Percentiles rank a stretch among this genome's conserved stretches.
phyloP scores from a whole-genome alignment of 2,329 filamentous ascomycete species.

The Ascochyta fabae region DNA sequence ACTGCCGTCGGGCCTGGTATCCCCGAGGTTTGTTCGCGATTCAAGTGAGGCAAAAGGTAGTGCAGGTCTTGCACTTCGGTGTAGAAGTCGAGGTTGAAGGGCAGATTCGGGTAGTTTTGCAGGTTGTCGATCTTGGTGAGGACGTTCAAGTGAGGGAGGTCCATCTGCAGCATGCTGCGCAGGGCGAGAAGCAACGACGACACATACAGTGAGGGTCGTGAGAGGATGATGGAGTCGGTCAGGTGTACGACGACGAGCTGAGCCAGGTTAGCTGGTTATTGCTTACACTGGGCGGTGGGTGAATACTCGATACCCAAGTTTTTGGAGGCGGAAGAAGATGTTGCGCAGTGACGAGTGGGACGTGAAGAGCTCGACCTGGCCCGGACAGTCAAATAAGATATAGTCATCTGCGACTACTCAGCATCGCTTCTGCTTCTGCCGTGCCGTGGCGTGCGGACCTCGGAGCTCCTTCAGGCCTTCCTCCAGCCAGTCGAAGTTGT shows the following conservation, averaged over 20 bases:
- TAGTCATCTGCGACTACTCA: slow-evolving; percentile 72
- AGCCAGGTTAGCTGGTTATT: slow-evolving; percentile 31
- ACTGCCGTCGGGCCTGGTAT: slow-evolving; percentile 40
- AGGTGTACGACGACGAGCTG: slow-evolving; percentile 93
- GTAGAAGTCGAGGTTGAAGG: slow-evolving; percentile 96
- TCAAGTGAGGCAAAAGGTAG: slow-evolving; percentile 80
- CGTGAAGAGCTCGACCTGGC: slow-evolving; percentile 96
- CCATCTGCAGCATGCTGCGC: slow-evolving; percentile 97
- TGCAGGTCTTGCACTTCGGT: slow-evolving; percentile 94
- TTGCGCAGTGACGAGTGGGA: slow-evolving; percentile 91
- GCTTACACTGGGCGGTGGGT: slow-evolving; percentile 31
- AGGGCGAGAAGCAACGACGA: slow-evolving; percentile 92
- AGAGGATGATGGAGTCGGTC: slow-evolving; percentile 91
- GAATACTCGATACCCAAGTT: slow-evolving; percentile 87
- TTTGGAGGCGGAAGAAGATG: slow-evolving; percentile 89
- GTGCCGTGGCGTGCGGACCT: slow-evolving; percentile 48
- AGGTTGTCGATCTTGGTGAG: slow-evolving; percentile 98
- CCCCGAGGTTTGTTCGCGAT: slow-evolving; percentile 67
- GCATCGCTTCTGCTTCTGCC: slow-evolving; percentile 7
- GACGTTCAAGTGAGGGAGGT: slow-evolving; percentile 93
- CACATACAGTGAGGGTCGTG: slow-evolving; percentile 91
- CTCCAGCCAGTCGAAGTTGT: slow-evolving; percentile 92
- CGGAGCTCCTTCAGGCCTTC: slow-evolving; percentile 77
- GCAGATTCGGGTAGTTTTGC: slow-evolving; percentile 79
- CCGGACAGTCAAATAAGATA: slow-evolving; percentile 92